Percentiles rank a stretch among this genome's conserved stretches.
These are phyloP conservation scores for Mrakia blollopis DNA, from an alignment of 768 basidiomycete species.

Conservation along the genomic window DNA sequence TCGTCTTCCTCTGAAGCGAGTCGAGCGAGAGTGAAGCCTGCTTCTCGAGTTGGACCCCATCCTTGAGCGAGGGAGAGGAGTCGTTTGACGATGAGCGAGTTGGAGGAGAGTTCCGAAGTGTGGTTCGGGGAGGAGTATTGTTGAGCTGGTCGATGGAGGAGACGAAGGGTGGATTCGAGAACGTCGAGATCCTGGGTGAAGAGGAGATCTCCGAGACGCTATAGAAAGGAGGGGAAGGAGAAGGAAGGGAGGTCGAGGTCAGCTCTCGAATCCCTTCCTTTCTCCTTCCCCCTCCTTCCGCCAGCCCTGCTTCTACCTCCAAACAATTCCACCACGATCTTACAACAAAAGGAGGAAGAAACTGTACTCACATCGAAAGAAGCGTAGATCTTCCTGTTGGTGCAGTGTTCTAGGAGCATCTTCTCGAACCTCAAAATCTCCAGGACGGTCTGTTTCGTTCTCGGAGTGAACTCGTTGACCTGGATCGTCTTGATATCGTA, in stretches of 20 bases:
- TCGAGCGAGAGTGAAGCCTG: conserved; percentile 69
- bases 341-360: background rate
- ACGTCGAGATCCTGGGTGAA: conserved; percentile 85
- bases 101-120: conserved; percentile 74
- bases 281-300: background rate
- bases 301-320: background rate
- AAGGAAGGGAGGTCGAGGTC: conserved; percentile 15
- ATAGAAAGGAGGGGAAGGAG: background rate
- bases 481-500: conserved; percentile 82
- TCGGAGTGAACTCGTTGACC: conserved; percentile 66
- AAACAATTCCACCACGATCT: too few relatives aligned
- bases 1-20: conserved; percentile 51
- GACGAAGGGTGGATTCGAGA: conserved; percentile 71
- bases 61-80: conserved; percentile 76
- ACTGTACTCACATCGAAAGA: conserved; percentile 84
- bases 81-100: conserved; percentile 59
- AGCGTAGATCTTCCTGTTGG: conserved; percentile 90
- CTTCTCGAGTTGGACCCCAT: conserved; percentile 73
- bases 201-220: conserved; percentile 87
- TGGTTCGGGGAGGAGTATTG: conserved; percentile 81
- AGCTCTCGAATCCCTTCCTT: background rate
- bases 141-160: conserved; percentile 86
- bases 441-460: conserved; percentile 66
- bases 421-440: conserved; percentile 84
- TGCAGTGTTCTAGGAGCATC: conserved; percentile 90